Evolutionary conservation across 1,139 yeast species (phyloP).

Genomic region (Nakaseomyces kungkrabaensis): DNA sequence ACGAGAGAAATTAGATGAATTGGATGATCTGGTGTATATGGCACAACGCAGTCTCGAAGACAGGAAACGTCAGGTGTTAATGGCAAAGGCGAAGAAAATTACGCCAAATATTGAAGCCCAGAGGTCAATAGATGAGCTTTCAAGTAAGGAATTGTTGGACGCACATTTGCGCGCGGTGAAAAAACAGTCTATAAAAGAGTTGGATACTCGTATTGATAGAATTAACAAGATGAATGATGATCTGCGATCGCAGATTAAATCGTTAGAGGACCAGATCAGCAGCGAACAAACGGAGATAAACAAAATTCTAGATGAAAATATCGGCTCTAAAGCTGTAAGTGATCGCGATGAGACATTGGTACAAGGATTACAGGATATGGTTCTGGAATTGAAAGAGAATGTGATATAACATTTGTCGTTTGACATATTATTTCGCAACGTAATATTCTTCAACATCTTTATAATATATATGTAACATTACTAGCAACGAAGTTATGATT

Average conservation of each 20-base stretch:
- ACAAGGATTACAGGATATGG: slow-evolving; percentile 23
- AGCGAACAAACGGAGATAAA: slow-evolving; percentile 19
- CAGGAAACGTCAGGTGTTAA: slow-evolving; percentile 24
- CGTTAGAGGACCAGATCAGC: slow-evolving; percentile 19
- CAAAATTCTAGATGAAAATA: slow-evolving; percentile 13
- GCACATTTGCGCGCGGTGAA: slow-evolving; percentile 30
- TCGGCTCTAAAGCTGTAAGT: slow-evolving; percentile 19
- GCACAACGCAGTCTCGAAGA: slow-evolving; percentile 34
- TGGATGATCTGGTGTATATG: slow-evolving; percentile 48
- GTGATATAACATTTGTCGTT: background rate
- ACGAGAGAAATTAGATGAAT: slow-evolving; percentile 44
- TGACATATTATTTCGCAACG: too few species aligned
- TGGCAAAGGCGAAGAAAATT: slow-evolving; percentile 33
- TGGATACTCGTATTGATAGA: slow-evolving; percentile 23
- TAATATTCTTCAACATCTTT: too few species aligned
- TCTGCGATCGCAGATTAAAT: slow-evolving; percentile 23
- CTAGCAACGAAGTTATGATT: slow-evolving; percentile 13
- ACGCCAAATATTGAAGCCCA: slow-evolving; percentile 16
- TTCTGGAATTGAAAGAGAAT: slow-evolving; percentile 19
- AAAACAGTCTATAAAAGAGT: slow-evolving; percentile 20
- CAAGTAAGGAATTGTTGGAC: slow-evolving; percentile 29
- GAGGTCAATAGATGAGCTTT: slow-evolving; percentile 27
- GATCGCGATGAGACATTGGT: slow-evolving; percentile 19
- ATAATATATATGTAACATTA: background rate
- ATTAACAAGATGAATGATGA: slow-evolving; percentile 23